Evolutionary conservation across 306 rosid genomes (phyloP).

Genomic region (Rosa rugosa): DNA sequence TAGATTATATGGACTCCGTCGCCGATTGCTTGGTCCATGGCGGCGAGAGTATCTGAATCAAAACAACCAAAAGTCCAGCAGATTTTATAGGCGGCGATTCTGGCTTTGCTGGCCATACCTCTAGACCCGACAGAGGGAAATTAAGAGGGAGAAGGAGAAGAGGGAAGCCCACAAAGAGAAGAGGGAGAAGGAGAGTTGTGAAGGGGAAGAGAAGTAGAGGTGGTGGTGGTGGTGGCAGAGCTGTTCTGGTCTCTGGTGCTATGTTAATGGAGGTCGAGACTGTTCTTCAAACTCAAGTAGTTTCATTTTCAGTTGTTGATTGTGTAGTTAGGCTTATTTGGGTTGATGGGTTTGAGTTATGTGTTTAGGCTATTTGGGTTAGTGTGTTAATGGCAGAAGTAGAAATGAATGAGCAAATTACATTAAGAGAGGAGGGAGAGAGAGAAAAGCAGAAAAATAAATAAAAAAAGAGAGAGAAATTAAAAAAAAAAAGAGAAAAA

Average conservation of each 20-base stretch:
- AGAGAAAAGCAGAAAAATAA: no score
- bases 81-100: conserved; percentile 80
- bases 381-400: background rate
- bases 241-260: conserved; percentile 64
- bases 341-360: background rate
- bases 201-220: conserved; percentile 40
- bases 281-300: conserved; percentile 89
- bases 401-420: background rate
- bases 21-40: conserved; percentile 80
- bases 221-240: conserved; percentile 43
- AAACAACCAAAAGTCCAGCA: conserved; percentile 76
- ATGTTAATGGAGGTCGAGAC: conserved; percentile 83
- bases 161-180: conserved; percentile 21
- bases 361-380: background rate
- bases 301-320: background rate
- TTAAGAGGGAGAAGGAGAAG: no score
- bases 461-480: no score
- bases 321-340: background rate
- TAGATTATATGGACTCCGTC: conserved; percentile 78
- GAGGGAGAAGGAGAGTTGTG: conserved; percentile 39
- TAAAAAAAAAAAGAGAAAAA: no score
- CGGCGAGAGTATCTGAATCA: conserved; percentile 83
- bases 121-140: conserved; percentile 5
- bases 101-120: conserved; percentile 79
- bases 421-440: no score